Base-by-base conservation (phyloP, 495 filamentous ascomycete species). In the Chaetomium tenue region DNA sequence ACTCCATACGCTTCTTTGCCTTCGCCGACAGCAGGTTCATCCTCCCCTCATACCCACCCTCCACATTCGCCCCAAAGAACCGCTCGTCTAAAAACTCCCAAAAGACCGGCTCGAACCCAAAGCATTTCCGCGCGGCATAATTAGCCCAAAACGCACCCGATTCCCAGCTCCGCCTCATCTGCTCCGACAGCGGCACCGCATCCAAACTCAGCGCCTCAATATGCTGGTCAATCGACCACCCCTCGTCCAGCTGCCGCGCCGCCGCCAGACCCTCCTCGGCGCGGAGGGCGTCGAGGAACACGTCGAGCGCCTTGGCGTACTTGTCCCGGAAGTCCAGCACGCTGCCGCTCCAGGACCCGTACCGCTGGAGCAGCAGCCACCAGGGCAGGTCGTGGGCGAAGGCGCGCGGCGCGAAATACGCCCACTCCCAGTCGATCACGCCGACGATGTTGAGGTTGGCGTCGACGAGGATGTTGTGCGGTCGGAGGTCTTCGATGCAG, bases 81-180 rank as follows among this genome's bases (percentile, higher is more conserved):
- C 54, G 54, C 50, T 66, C 57, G 30, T 72, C 70, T n/a, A 72
- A 20, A 53, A 63, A 69, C 52, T 65, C 65, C 67, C 70, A 72
- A 53, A 56, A 69, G 20, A 68, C 46, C 11, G 64, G 44, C 55
- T 73, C 74, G 61, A 74, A 73, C 30, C 66, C 72, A 63, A 66
- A 73, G 57, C 70, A 71, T 28, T 63, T 65, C 22, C 70, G 59
- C 11, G 70, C 68, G 13, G 70, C 72, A 37, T 70, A 72, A 55
- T 68, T 72, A 18, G 74, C 58, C 72, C 70, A 74, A 59, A 72
- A 76, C 9, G 58, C 63, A n/a, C 73, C 71, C 13, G 64, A 67
- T 28, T 76, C 63, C 72, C 72, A 76, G 59, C 67, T 74, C 63
- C 65, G 65, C 39, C 66, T 59, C 72, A 76, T 74, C 25, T 67